Percentiles rank a stretch among this genome's conserved stretches.
Evolutionary conservation across 139 green algal genomes (phyloP).

Genomic region (Chara braunii): DNA sequence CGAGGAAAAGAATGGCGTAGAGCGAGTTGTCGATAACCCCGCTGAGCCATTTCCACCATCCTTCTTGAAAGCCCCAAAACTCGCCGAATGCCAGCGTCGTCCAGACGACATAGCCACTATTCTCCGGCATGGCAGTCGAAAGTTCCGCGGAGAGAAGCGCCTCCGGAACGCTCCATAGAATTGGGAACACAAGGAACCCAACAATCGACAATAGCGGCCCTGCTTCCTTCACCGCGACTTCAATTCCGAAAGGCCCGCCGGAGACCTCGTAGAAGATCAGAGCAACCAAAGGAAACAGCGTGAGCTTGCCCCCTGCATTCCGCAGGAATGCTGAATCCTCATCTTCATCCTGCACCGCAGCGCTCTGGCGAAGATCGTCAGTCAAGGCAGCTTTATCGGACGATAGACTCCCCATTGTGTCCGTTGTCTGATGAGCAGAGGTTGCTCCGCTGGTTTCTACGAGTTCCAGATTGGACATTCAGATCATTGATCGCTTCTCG

Average conservation of each 20-base stretch:
- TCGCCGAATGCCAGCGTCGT: conserved; percentile 89
- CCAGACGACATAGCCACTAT: conserved; percentile 91
- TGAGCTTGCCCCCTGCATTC: conserved; percentile 52
- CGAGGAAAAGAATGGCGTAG: conserved; percentile 85
- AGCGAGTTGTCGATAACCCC: conserved; percentile 90
- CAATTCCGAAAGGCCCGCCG: conserved; percentile 82
- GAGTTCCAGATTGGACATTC: no score
- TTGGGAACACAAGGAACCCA: conserved; percentile 42
- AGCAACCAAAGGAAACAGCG: conserved; percentile 74
- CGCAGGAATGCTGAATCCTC: no score
- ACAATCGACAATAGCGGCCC: conserved; percentile 74
- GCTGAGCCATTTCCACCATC: conserved; percentile 80
- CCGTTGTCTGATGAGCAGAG: no score
- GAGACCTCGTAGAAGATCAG: conserved; percentile 92
- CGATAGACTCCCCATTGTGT: no score
- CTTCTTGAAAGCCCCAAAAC: conserved; percentile 93
- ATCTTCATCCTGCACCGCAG: no score
- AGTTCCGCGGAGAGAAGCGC: conserved; percentile 86
- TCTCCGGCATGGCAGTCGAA: conserved; percentile 88
- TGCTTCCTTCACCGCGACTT: conserved; percentile 70
- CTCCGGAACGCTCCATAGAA: conserved; percentile 81
- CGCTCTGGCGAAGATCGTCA: no score
- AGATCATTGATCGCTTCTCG: no score
- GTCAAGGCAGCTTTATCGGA: no score
- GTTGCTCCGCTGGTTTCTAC: no score